A percentile compares a stretch with the other conserved stretches of the same genome.
These are phyloP conservation scores for Penicillium mononematosum DNA, from an alignment of 495 filamentous ascomycete genomes.

Conservation along the genomic window DNA sequence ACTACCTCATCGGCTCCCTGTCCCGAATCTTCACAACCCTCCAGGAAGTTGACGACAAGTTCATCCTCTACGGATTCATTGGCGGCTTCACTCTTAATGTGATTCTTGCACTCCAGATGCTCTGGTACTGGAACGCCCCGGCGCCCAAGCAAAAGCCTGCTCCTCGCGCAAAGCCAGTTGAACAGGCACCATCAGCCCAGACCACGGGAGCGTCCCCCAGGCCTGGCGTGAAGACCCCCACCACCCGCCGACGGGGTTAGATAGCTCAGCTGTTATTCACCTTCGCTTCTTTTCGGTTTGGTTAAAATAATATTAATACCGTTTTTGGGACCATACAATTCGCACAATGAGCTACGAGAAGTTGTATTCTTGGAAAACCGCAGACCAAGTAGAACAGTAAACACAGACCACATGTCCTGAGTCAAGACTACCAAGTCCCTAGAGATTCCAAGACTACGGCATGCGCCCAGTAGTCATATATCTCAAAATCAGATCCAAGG, in stretches of 20 bases:
- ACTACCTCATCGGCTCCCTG: slow-evolving; percentile 89
- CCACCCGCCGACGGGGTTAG: slow-evolving; percentile 52
- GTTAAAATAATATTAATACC: slow-evolving; percentile 16
- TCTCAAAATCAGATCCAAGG: slow-evolving; percentile 53
- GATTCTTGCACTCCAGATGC: slow-evolving; percentile 85
- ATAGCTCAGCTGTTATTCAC: not conserved
- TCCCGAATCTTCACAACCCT: slow-evolving; percentile 95
- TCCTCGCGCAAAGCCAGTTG: slow-evolving; percentile 40
- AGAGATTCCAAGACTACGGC: slow-evolving; percentile 19
- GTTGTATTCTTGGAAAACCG: not conserved
- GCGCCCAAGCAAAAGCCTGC: slow-evolving; percentile 38
- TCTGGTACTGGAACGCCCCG: slow-evolving; percentile 91
- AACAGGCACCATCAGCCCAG: slow-evolving; percentile 29
- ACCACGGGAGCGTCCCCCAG: slow-evolving; percentile 40
- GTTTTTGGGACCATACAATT: slow-evolving; percentile 15
- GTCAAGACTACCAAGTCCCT: not conserved
- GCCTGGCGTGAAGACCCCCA: slow-evolving; percentile 40
- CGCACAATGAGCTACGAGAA: not conserved
- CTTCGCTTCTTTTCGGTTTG: slow-evolving; percentile 11
- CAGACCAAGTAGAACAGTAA: not conserved
- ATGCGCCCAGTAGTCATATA: slow-evolving; percentile 54
- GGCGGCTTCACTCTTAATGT: slow-evolving; percentile 85
- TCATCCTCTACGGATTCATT: slow-evolving; percentile 91
- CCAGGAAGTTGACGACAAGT: slow-evolving; percentile 90
- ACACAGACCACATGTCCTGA: not conserved